Conservation (phyloP, 2,329 filamentous ascomycete species). For the Juglanconis juglandina region DNA sequence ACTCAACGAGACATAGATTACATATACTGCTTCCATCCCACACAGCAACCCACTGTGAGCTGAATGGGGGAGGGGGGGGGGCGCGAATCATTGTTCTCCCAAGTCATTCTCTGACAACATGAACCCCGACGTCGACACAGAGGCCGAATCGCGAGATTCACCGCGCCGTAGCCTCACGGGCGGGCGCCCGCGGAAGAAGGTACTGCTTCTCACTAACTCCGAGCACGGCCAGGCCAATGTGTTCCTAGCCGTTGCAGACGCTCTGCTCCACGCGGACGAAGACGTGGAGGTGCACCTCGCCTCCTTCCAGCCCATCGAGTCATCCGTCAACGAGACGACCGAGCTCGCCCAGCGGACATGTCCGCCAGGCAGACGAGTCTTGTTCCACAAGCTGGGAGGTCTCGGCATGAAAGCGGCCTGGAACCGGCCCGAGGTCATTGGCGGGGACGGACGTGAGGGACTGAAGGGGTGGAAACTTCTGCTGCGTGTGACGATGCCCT, state of each 20-base stretch:
- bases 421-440: slow-evolving; percentile 23
- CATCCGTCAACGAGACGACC: slow-evolving; percentile 26
- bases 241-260: slow-evolving; percentile 21
- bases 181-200: neutral
- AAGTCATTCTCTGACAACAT: too few species aligned
- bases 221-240: slow-evolving; percentile 25
- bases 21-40: too few species aligned
- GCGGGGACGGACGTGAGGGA: slow-evolving; percentile 16
- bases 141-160: neutral
- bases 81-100: too few species aligned
- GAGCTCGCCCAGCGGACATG: slow-evolving; percentile 5
- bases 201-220: slow-evolving; percentile 22
- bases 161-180: too few species aligned
- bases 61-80: too few species aligned
- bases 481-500: slow-evolving; percentile 28
- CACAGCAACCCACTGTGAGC: too few species aligned
- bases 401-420: slow-evolving; percentile 8
- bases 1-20: too few species aligned
- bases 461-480: slow-evolving; percentile 28
- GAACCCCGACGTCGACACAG: too few species aligned
- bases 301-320: slow-evolving; percentile 36
- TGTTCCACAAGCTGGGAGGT: slow-evolving; percentile 27
- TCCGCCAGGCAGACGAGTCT: neutral
- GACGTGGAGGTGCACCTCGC: slow-evolving; percentile 28
- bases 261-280: slow-evolving; percentile 13